Evolutionary conservation across 2,329 filamentous ascomycete genomes (phyloP), one percentile per base, ranked within the genome.

Genomic region (Penicillium paneum): DNA sequence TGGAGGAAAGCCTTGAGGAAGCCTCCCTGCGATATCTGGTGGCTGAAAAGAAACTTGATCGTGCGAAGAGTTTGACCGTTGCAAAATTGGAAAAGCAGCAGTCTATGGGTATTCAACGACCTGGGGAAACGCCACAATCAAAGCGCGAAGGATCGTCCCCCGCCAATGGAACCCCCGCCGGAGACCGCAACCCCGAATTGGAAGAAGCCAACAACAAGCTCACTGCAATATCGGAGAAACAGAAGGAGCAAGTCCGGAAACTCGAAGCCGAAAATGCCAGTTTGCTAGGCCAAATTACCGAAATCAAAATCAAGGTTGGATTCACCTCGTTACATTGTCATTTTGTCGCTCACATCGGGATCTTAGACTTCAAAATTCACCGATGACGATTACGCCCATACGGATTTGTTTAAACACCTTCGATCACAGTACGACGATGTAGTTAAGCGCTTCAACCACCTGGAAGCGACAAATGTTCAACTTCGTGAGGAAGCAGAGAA

Each of bases 341-440:
- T n/a, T 43, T 42, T 28, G 41, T 32, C 36, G 44, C 55, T 54
- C 36, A 60, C 49, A 52, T 38, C 39, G 15, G 12, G 38, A 43
- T 49, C 45, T 13, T 48, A 86, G 70, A 79, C 89, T 44, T 86
- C 90, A 13, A 86, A 83, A 52, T 78, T 92, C 41, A 88, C 89
- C 0, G 94, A 99, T 66, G 94, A 99, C 59, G 94, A 99, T 65
- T 97, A 95, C 69, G 87, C 91, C 38, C 86, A 91, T 54, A 96
- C 91, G 5, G 91, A 97, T 65, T 81, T 96, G 3, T 99, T 96
- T 81, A 97, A 96, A 74, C 85, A 89, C 58, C 83, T 97, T 67
- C 95, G 92, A 74, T 83, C 83, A 24, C 91, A 97, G 66, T 90
- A 95, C 65, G 94, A 97, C 67, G 93, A 97, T 64, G 83, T 96